Percentiles rank a stretch among this genome's conserved stretches.
phyloP scores from a whole-genome alignment of 306 rosid genomes.

The Medicago arabica region DNA sequence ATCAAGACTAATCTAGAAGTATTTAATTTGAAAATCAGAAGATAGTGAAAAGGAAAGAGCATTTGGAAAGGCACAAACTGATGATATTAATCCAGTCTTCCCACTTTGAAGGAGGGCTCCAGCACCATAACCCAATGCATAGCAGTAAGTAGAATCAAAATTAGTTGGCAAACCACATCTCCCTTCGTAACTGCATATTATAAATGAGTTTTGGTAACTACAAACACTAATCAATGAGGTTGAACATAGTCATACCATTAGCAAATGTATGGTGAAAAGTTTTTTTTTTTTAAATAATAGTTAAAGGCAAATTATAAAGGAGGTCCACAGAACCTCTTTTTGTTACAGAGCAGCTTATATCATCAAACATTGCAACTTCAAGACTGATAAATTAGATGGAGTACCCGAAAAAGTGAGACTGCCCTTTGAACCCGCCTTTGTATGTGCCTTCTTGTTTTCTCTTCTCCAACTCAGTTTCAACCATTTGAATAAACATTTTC shows the following conservation, averaged over 20 bases:
- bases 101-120: constrained; percentile 94
- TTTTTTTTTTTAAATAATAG: neutral
- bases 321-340: constrained; percentile 1
- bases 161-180: constrained; percentile 98
- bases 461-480: constrained; percentile 91
- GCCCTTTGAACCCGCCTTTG: constrained; percentile 68
- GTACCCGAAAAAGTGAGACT: constrained; percentile 99
- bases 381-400: constrained; percentile 33
- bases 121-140: constrained; percentile 96
- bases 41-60: neutral
- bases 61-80: constrained; percentile 60
- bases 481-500: constrained; percentile 99
- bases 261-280: constrained; percentile 19
- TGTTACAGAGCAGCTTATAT: constrained; percentile 9
- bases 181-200: constrained; percentile 83
- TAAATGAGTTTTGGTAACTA: constrained; percentile 31
- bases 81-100: constrained; percentile 93
- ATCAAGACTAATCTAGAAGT: constrained; percentile 33
- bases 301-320: constrained; percentile 13
- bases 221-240: constrained; percentile 20
- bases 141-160: constrained; percentile 91
- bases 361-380: constrained; percentile 34
- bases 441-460: constrained; percentile 81
- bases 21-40: constrained; percentile 35
- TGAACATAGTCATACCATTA: constrained; percentile 20